Conservation (phyloP, 2,329 filamentous ascomycete species). For the Biscogniauxia marginata region DNA sequence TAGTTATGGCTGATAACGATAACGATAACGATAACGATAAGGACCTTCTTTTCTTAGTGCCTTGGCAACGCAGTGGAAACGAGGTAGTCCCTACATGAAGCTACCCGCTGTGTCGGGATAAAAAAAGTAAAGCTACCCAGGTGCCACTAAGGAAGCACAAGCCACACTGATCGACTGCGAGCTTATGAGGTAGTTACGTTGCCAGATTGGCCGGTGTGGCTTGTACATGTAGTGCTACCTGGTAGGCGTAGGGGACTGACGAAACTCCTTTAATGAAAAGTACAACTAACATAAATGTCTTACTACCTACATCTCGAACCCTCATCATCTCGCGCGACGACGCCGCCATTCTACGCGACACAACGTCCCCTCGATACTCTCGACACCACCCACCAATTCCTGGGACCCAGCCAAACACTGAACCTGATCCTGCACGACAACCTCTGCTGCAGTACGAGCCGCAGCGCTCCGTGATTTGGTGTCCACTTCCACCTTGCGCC, state of each 20-base stretch:
- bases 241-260: neutral
- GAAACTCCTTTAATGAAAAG: neutral
- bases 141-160: neutral
- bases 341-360: neutral
- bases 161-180: too few relatives aligned
- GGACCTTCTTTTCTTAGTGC: neutral
- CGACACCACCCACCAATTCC: neutral
- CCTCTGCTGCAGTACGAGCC: constrained; percentile 13
- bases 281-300: neutral
- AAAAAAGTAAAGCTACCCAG: neutral
- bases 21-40: constrained; percentile 5
- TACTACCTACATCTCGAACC: neutral
- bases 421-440: neutral
- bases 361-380: neutral
- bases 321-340: neutral
- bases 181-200: too few relatives aligned
- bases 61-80: neutral
- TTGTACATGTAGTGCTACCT: neutral
- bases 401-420: neutral
- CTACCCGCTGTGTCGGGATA: constrained; percentile 1
- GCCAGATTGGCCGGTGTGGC: neutral
- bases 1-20: constrained; percentile 1
- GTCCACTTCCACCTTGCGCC: constrained; percentile 16
- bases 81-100: neutral
- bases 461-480: constrained; percentile 25